A percentile compares a stretch with the other conserved stretches of the same genome.
phyloP scores from a whole-genome alignment of 202 grass and related monocot genomes.

The Cymbopogon flexuosus region DNA sequence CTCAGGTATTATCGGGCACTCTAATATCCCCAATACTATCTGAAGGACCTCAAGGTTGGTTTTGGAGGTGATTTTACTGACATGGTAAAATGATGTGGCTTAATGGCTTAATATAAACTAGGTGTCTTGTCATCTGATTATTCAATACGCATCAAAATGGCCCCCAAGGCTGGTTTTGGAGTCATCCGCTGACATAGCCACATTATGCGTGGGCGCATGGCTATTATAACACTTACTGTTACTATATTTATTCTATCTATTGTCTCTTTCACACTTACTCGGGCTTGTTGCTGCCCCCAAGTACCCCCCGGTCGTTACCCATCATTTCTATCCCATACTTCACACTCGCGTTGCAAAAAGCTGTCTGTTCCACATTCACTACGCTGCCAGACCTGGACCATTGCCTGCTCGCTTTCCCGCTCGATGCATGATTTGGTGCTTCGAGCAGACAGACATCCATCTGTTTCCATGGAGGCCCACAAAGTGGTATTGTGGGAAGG shows the following conservation, averaged over 20 bases:
- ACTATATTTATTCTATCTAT: no score
- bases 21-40: background rate
- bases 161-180: background rate
- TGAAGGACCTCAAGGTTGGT: background rate
- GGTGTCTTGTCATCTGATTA: no score
- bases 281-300: no score
- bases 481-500: background rate
- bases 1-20: background rate
- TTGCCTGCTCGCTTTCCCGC: background rate
- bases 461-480: background rate
- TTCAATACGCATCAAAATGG: background rate
- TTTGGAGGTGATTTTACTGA: background rate
- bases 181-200: background rate
- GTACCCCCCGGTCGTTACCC: no score
- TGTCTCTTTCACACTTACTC: no score
- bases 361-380: background rate
- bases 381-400: background rate
- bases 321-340: no score
- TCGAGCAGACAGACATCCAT: no score
- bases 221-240: background rate
- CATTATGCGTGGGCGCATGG: background rate
- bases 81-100: background rate
- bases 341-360: background rate
- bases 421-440: background rate
- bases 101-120: no score